A percentile compares a stretch with the other conserved stretches of the same genome.
These are phyloP conservation scores for Suhomyces choctaworum DNA, from an alignment of 1,139 yeast species.

Conservation along the genomic window DNA sequence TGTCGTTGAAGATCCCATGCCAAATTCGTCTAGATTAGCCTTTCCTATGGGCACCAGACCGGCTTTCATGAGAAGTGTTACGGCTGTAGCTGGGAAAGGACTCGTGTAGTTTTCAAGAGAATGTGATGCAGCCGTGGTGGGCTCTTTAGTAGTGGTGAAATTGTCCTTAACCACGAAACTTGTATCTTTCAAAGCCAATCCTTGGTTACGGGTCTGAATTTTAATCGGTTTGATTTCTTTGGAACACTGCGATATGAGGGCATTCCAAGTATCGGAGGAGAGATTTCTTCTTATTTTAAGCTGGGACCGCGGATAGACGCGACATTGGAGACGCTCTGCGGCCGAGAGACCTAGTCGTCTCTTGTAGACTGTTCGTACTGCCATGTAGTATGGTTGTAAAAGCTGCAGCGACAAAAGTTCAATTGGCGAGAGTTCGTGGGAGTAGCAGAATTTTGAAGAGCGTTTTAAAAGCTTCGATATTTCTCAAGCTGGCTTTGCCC, in stretches of 20 bases:
- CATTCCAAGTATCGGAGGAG: slow-evolving; percentile 3
- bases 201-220: background rate
- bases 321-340: too few species aligned
- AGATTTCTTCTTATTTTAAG: too few species aligned
- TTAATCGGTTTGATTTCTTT: background rate
- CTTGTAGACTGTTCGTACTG: too few species aligned
- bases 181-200: slow-evolving; percentile 3
- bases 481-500: too few species aligned
- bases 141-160: slow-evolving; percentile 59
- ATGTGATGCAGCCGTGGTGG: slow-evolving; percentile 77
- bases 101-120: slow-evolving; percentile 60
- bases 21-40: slow-evolving; percentile 95
- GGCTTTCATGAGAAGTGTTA: slow-evolving; percentile 47
- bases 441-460: too few species aligned
- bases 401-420: too few species aligned
- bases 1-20: slow-evolving; percentile 82
- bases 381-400: too few species aligned
- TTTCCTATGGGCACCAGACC: slow-evolving; percentile 71
- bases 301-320: too few species aligned
- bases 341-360: too few species aligned
- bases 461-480: too few species aligned
- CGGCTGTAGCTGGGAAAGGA: slow-evolving; percentile 83
- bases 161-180: slow-evolving; percentile 62
- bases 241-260: slow-evolving; percentile 1
- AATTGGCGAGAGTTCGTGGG: too few species aligned